Conservation (phyloP, 208 protist genomes). For the Leishmania turanica region DNA sequence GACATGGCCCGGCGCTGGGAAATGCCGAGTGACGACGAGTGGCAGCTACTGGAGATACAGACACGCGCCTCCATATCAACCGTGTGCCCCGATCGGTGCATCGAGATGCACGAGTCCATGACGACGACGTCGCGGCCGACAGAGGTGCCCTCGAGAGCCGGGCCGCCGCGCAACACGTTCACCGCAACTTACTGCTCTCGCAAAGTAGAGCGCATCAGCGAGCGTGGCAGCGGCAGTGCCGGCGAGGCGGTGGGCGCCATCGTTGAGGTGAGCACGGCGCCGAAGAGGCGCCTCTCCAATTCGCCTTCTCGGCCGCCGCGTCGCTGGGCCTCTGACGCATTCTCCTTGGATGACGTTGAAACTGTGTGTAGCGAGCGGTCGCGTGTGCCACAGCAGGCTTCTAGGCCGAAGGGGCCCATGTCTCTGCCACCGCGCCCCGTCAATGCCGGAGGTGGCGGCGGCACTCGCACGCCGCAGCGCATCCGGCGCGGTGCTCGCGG, state of each 20-base stretch:
- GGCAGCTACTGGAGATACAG: conserved; percentile 42
- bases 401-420: conserved; percentile 14
- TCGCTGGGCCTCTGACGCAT: conserved; percentile 30
- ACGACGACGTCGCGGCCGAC: not conserved
- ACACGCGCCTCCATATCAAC: conserved; percentile 54
- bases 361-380: conserved; percentile 42
- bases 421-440: conserved; percentile 36
- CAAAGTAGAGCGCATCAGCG: not conserved
- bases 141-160: not conserved
- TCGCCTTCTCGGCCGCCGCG: conserved; percentile 14
- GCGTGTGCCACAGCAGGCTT: conserved; percentile 9
- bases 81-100: conserved; percentile 15
- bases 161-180: conserved; percentile 30
- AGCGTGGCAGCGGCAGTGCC: not conserved
- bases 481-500: conserved; percentile 28
- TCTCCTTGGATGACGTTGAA: conserved; percentile 31
- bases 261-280: not conserved
- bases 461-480: conserved; percentile 20
- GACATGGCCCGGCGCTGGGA: conserved; percentile 39
- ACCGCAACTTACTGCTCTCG: conserved; percentile 31
- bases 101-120: not conserved
- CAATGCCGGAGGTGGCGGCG: not conserved
- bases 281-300: not conserved
- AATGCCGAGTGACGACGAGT: conserved; percentile 18
- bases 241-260: not conserved